Base-by-base conservation (phyloP, 2,329 filamentous ascomycete species). In the Dichotomopilus funicola region DNA sequence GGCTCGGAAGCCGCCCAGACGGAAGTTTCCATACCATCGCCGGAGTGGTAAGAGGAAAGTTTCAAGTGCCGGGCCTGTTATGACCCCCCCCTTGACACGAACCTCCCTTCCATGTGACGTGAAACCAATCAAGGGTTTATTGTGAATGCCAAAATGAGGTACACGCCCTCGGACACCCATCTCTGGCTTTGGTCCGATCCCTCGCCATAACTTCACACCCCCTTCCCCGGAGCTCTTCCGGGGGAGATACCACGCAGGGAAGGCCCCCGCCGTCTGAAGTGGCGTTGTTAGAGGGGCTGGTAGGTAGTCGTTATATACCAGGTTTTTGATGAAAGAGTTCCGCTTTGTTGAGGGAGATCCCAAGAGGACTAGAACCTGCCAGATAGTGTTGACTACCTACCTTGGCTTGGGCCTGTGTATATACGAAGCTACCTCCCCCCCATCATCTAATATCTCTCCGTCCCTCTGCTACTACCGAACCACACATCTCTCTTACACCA, bases 121-220 rank as follows among this genome's bases (percentile, higher is more conserved):
- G 45, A 45, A n/a, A 37, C 56, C 60, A 65, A 65, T 65, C 62
- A 64, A 63, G 51, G 49, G 45, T 60, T 60, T 56, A 61, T 63
- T 61, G 53, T 57, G 51, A 19, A 51, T 49, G 38, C 56, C 56
- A 54, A 27, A 27, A 27, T 27, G 19, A 27, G 19, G 19, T 49
- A 58, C 51, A 36, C 42, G 49, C 48, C 44, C 37, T 60, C 45
- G 40, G 53, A 59, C 55, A 40, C 43, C 27, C 13, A 31, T 43
- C 31, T 43, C 31, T 27, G 19, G 19, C 19, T 27, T 27, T 27
- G 19, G 34, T 34, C 51, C 52, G 49, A 43, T 42, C 40, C 41
- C 49, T 54, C 38, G 45, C 34, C 45, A 49, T 59, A 49, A 51
- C 46, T 37, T 11, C 36, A 40, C 42, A 48, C 57, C 59, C 60